A percentile compares a stretch with the other conserved stretches of the same genome.
Conservation (phyloP, 139 green algal species). For the Chlorella sp. region DNA sequence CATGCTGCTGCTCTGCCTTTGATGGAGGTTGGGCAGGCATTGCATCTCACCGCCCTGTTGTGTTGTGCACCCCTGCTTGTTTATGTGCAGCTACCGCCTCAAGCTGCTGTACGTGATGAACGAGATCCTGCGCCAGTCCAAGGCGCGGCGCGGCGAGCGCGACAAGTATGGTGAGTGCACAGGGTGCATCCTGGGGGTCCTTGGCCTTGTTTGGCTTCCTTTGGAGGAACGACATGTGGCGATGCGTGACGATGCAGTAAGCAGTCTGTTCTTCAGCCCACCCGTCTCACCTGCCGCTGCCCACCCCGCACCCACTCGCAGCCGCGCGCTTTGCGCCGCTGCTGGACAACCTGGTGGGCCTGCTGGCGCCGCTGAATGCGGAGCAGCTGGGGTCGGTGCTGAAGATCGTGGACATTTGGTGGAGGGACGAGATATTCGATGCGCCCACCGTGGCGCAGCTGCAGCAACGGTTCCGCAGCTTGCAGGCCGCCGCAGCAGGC, state of each 20-base stretch:
- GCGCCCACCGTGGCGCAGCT: background rate
- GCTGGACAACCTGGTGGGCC: conserved; percentile 13
- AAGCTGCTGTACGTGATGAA: conserved; percentile 61
- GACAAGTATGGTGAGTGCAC: conserved; percentile 32
- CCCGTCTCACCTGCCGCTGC: no score
- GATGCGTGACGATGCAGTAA: no score
- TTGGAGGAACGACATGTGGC: no score
- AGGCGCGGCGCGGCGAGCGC: background rate
- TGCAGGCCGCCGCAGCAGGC: background rate
- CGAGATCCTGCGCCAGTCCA: conserved; percentile 41
- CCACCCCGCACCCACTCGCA: background rate
- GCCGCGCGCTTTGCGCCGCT: conserved; percentile 4
- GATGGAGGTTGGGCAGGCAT: no score
- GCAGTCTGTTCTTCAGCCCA: no score
- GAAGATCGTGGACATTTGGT: conserved; percentile 35
- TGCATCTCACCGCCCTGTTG: no score
- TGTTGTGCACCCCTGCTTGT: no score
- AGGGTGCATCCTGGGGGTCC: no score
- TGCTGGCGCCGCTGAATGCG: conserved; percentile 11
- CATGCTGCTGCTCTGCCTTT: no score
- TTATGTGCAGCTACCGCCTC: conserved; percentile 43
- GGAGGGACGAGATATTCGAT: conserved; percentile 26
- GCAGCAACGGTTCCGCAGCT: conserved; percentile 7
- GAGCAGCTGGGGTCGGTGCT: conserved; percentile 19
- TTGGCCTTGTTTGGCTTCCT: no score